A percentile compares a stretch with the other conserved stretches of the same genome.
These are phyloP conservation scores for Chaetomiaceae sp. DNA, from an alignment of 2,329 filamentous ascomycete species.

Conservation along the genomic window DNA sequence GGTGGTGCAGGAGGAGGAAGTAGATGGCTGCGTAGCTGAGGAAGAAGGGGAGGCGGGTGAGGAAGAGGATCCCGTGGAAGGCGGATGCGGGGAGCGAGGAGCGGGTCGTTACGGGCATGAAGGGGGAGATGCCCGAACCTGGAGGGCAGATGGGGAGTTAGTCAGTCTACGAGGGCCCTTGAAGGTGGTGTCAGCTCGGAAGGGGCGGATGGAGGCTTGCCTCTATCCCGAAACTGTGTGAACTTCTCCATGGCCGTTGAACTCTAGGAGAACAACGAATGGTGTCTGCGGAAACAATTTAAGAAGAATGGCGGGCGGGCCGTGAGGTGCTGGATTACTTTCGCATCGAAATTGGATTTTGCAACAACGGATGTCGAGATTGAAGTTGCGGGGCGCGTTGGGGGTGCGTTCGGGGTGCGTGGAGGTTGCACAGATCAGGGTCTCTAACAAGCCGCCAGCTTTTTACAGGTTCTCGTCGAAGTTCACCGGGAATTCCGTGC, in stretches of 20 bases:
- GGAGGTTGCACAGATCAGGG: too few relatives aligned
- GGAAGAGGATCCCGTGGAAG: slow-evolving; percentile 68
- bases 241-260: slow-evolving; percentile 81
- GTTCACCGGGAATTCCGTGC: too few relatives aligned
- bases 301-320: not conserved
- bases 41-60: slow-evolving; percentile 75
- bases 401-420: too few relatives aligned
- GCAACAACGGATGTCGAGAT: too few relatives aligned
- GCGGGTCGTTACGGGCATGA: slow-evolving; percentile 73
- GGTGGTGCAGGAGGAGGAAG: slow-evolving; percentile 77
- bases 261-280: too few relatives aligned
- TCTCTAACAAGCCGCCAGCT: too few relatives aligned
- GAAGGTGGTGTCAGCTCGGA: not conserved
- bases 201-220: slow-evolving; percentile 40
- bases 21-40: slow-evolving; percentile 63
- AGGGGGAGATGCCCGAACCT: slow-evolving; percentile 96
- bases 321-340: not conserved
- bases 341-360: too few relatives aligned
- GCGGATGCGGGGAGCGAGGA: slow-evolving; percentile 59
- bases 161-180: not conserved
- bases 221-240: slow-evolving; percentile 86
- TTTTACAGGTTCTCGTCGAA: too few relatives aligned
- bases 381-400: too few relatives aligned
- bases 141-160: not conserved
- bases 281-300: too few relatives aligned